Conservation (phyloP, 2,329 filamentous ascomycete species). For the Nemania diffusa region DNA sequence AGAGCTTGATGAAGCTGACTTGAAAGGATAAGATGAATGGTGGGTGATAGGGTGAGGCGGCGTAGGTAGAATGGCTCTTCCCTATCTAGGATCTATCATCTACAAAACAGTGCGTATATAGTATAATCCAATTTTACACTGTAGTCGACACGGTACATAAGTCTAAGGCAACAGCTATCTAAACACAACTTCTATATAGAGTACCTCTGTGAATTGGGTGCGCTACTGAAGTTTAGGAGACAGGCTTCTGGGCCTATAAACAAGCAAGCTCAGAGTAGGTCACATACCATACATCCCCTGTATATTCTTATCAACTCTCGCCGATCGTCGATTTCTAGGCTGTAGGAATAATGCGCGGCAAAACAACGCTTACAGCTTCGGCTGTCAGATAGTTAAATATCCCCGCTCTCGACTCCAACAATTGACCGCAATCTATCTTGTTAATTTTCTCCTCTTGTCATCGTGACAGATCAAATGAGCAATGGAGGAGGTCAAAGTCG, state of each 20-base stretch:
- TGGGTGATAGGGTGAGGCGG: not conserved
- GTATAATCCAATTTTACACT: too few relatives aligned
- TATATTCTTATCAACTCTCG: not conserved
- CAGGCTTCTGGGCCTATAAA: not conserved
- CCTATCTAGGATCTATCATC: too few relatives aligned
- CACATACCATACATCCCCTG: constrained; percentile 10
- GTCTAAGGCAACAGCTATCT: too few relatives aligned
- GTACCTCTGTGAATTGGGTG: not conserved
- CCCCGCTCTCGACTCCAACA: constrained; percentile 17
- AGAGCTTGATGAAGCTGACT: not conserved
- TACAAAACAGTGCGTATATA: too few relatives aligned
- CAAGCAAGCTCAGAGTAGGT: not conserved
- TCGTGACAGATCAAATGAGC: not conserved
- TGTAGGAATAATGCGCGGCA: constrained; percentile 19
- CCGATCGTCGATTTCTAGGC: constrained; percentile 19
- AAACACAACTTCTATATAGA: too few relatives aligned
- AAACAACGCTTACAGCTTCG: constrained; percentile 8
- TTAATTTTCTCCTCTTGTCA: not conserved
- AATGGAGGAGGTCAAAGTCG: constrained; percentile 16
- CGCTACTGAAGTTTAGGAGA: not conserved
- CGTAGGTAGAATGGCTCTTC: not conserved
- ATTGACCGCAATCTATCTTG: not conserved
- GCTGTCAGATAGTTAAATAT: constrained; percentile 4
- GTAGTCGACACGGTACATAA: too few relatives aligned
- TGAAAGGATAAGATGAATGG: too few relatives aligned